Conservation (phyloP, 257 asterid species). For the Solanum ossicruentum region DNA sequence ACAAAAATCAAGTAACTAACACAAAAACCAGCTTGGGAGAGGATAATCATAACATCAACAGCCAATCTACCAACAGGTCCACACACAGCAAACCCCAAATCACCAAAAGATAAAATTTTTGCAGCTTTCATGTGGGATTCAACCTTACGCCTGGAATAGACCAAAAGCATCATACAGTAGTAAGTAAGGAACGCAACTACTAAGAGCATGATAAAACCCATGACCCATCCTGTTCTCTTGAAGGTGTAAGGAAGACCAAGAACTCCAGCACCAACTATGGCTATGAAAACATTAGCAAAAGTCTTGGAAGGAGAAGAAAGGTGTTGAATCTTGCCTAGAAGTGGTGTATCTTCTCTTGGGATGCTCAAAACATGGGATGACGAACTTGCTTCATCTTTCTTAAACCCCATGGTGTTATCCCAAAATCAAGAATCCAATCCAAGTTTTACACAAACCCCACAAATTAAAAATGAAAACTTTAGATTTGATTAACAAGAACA, state of each 20-base stretch:
- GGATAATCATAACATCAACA: slow-evolving; percentile 64
- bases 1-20: slow-evolving; percentile 63
- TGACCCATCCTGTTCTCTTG: slow-evolving; percentile 82
- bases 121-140: slow-evolving; percentile 24
- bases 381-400: slow-evolving; percentile 33
- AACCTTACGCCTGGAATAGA: slow-evolving; percentile 39
- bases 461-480: not conserved
- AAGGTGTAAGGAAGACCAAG: slow-evolving; percentile 85
- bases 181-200: slow-evolving; percentile 56
- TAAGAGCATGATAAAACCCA: slow-evolving; percentile 44
- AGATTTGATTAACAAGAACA: not conserved
- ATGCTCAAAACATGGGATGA: slow-evolving; percentile 30
- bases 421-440: not conserved
- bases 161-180: slow-evolving; percentile 71
- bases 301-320: slow-evolving; percentile 69
- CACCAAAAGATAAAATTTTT: slow-evolving; percentile 67
- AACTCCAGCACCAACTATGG: slow-evolving; percentile 89
- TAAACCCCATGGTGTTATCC: not conserved
- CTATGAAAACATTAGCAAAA: slow-evolving; percentile 68
- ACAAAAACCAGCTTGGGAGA: slow-evolving; percentile 87
- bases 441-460: not conserved
- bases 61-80: slow-evolving; percentile 59
- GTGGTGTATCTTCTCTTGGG: slow-evolving; percentile 67
- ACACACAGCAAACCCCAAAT: slow-evolving; percentile 65
- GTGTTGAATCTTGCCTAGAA: slow-evolving; percentile 19